Conservation (phyloP, 176 grass and related monocot species). For the Aegilops longissima region DNA sequence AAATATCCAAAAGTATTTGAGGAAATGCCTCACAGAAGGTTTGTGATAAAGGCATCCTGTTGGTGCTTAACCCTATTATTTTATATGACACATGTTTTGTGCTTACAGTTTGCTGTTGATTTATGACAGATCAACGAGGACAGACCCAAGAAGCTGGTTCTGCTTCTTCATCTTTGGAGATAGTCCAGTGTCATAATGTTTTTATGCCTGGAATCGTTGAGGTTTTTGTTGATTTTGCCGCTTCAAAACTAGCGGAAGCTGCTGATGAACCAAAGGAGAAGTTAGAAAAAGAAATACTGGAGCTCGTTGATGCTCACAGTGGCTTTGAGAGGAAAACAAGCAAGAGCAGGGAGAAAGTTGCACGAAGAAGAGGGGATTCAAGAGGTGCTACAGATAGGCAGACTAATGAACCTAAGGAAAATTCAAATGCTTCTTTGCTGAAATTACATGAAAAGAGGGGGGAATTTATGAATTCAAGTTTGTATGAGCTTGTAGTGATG, state of each 20-base stretch:
- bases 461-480: slow-evolving; percentile 56
- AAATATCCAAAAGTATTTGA: slow-evolving; percentile 57
- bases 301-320: slow-evolving; percentile 56
- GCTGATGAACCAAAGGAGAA: slow-evolving; percentile 47
- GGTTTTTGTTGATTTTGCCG: slow-evolving; percentile 57
- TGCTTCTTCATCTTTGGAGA: slow-evolving; percentile 41
- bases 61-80: slow-evolving; percentile 18
- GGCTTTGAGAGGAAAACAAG: slow-evolving; percentile 56
- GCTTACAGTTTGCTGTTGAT: slow-evolving; percentile 38
- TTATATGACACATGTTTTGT: neutral
- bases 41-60: slow-evolving; percentile 30
- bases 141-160: slow-evolving; percentile 53
- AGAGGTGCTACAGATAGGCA: slow-evolving; percentile 45
- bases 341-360: slow-evolving; percentile 44
- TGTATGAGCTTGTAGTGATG: slow-evolving; percentile 56
- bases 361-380: slow-evolving; percentile 43
- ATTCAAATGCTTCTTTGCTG: slow-evolving; percentile 37
- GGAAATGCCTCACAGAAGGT: slow-evolving; percentile 62
- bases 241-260: slow-evolving; percentile 59
- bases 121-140: slow-evolving; percentile 53
- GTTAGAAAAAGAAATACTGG: slow-evolving; percentile 78
- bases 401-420: slow-evolving; percentile 39
- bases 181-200: slow-evolving; percentile 35
- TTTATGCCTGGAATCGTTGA: slow-evolving; percentile 63
- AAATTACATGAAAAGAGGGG: slow-evolving; percentile 56